Conservation (phyloP, 2,329 filamentous ascomycete genomes). For the Metarhizium anisopliae region DNA sequence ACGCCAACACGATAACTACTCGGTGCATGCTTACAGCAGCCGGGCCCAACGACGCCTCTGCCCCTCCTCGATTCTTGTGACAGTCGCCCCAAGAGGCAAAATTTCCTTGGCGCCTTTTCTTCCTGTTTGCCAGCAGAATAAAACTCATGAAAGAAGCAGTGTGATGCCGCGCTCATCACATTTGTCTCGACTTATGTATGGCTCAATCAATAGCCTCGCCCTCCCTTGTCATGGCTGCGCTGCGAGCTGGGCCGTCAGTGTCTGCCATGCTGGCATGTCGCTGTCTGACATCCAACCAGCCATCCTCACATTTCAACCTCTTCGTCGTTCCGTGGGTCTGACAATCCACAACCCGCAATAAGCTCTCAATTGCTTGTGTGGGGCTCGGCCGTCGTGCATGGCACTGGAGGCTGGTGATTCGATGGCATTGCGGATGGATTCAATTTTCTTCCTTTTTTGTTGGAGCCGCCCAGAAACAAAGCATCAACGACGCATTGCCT, state of each 20-base stretch:
- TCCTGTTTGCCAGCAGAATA: too few species aligned
- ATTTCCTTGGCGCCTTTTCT: too few species aligned
- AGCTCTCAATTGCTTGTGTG: background rate
- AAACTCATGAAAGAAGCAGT: background rate
- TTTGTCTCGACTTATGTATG: background rate
- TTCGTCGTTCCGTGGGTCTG: too few species aligned
- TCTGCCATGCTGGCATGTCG: too few species aligned
- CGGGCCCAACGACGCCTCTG: too few species aligned
- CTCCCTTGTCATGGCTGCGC: background rate
- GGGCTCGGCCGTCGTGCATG: background rate
- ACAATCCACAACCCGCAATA: background rate
- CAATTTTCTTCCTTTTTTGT: background rate
- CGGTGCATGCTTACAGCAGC: too few species aligned
- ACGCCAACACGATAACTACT: too few species aligned
- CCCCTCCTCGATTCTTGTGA: too few species aligned
- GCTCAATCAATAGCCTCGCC: background rate
- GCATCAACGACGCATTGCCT: background rate
- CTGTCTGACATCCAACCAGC: background rate
- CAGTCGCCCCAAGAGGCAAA: too few species aligned
- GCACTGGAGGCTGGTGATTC: background rate
- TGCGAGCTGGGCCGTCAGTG: background rate
- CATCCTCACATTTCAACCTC: too few species aligned
- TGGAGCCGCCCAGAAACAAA: background rate
- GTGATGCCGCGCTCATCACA: background rate
- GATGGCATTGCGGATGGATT: background rate